phyloP scores from a whole-genome alignment of 2,329 filamentous ascomycete genomes.

The Venturia nashicola region DNA sequence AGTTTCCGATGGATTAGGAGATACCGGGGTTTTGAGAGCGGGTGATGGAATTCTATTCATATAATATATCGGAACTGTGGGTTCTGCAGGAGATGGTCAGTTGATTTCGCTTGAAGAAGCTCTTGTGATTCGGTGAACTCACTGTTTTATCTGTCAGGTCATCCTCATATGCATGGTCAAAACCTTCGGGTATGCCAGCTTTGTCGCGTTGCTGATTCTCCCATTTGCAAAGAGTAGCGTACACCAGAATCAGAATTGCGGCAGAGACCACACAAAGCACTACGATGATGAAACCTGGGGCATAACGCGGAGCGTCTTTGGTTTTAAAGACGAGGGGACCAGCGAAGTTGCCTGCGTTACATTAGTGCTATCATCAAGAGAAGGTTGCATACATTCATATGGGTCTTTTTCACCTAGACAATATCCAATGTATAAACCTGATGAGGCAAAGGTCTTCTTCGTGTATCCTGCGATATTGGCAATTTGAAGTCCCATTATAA shows the following conservation, averaged over 20 bases:
- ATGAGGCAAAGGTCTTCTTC: constrained; percentile 35
- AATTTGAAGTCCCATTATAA: constrained; percentile 37
- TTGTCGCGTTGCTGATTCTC: constrained; percentile 29
- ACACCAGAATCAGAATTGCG: constrained; percentile 27
- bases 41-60: background rate
- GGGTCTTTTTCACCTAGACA: constrained; percentile 28
- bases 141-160: constrained; percentile 3
- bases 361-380: background rate
- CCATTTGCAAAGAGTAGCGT: constrained; percentile 32
- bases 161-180: constrained; percentile 8
- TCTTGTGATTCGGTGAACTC: background rate
- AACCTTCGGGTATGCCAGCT: constrained; percentile 2
- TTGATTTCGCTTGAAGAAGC: background rate
- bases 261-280: constrained; percentile 23
- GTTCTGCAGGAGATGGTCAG: constrained; percentile 1
- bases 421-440: constrained; percentile 39
- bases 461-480: constrained; percentile 42
- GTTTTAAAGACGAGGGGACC: constrained; percentile 30
- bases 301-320: constrained; percentile 28
- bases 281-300: constrained; percentile 27
- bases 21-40: background rate
- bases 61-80: constrained; percentile 6
- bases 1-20: background rate
- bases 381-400: background rate
- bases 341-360: constrained; percentile 27